These are phyloP conservation scores for Cudoniella acicularis DNA, from an alignment of 495 filamentous ascomycete genomes.

Conservation along the genomic window DNA sequence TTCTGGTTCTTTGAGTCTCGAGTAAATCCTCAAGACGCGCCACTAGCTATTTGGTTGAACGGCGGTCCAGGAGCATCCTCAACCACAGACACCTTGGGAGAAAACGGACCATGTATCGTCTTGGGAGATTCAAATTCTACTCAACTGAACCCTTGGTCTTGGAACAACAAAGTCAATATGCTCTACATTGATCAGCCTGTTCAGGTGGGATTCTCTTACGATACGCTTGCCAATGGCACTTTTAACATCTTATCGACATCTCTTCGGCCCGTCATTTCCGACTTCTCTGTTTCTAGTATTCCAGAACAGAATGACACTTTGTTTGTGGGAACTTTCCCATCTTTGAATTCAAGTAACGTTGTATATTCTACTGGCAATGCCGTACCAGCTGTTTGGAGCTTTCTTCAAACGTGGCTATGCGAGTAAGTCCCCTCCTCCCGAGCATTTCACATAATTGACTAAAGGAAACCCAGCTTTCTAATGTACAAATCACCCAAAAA, in stretches of 20 bases:
- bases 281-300: slow-evolving; percentile 30
- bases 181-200: slow-evolving; percentile 62
- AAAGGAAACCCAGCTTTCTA: slow-evolving; percentile 37
- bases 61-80: slow-evolving; percentile 55
- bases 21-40: slow-evolving; percentile 42
- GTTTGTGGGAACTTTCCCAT: slow-evolving; percentile 15
- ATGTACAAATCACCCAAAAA: slow-evolving; percentile 42
- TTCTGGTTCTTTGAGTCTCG: slow-evolving; percentile 53
- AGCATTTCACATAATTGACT: background rate
- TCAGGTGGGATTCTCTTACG: slow-evolving; percentile 59
- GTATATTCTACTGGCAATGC: slow-evolving; percentile 45
- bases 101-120: slow-evolving; percentile 57
- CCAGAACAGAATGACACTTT: slow-evolving; percentile 23
- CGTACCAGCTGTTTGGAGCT: slow-evolving; percentile 46
- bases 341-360: slow-evolving; percentile 15
- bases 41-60: slow-evolving; percentile 50
- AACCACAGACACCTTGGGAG: slow-evolving; percentile 58
- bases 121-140: slow-evolving; percentile 46
- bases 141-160: slow-evolving; percentile 51
- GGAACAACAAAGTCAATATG: slow-evolving; percentile 59
- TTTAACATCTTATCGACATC: background rate
- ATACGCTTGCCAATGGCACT: slow-evolving; percentile 23
- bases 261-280: slow-evolving; percentile 1
- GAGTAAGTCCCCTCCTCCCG: slow-evolving; percentile 11
- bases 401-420: slow-evolving; percentile 49